Evolutionary conservation across 352 stramenopile species (phyloP).

Genomic region (Blastocystis hominis): DNA sequence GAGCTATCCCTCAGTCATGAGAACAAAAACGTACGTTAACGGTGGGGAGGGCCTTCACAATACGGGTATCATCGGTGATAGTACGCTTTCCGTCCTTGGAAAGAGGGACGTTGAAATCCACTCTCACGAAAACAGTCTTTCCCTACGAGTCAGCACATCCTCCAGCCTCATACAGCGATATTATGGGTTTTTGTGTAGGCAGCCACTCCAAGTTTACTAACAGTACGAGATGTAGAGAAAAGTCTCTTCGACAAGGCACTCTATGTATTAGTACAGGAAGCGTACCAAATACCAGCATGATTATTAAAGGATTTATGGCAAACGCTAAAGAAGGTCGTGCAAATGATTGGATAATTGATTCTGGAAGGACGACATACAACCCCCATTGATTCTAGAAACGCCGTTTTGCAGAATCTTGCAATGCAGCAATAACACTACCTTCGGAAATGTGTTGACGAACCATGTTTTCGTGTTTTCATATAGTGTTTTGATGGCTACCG

Average conservation of each 20-base stretch:
- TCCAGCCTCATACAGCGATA: neutral
- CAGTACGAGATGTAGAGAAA: conserved; percentile 39
- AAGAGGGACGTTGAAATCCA: conserved; percentile 99
- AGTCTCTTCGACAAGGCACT: conserved; percentile 55
- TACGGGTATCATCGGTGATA: conserved; percentile 94
- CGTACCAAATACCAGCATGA: conserved; percentile 14
- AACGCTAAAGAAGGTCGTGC: neutral
- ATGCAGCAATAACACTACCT: neutral
- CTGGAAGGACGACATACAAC: neutral
- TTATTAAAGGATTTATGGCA: conserved; percentile 1
- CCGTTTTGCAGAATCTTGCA: neutral
- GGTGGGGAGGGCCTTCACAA: conserved; percentile 86
- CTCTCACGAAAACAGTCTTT: conserved; percentile 95
- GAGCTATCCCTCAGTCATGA: conserved; percentile 71
- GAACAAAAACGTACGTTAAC: conserved; percentile 65
- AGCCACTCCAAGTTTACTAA: conserved; percentile 52
- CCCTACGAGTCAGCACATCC: conserved; percentile 61
- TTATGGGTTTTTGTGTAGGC: conserved; percentile 50
- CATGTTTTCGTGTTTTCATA: too few species aligned
- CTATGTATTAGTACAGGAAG: neutral
- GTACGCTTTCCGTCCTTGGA: conserved; percentile 82
- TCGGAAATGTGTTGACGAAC: too few species aligned
- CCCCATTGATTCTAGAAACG: neutral
- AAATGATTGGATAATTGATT: too few species aligned
- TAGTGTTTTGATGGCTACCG: too few species aligned